A percentile compares a stretch with the other conserved stretches of the same genome.
Evolutionary conservation across 2,329 filamentous ascomycete species (phyloP).

Genomic region (Didymosphaeria variabile): DNA sequence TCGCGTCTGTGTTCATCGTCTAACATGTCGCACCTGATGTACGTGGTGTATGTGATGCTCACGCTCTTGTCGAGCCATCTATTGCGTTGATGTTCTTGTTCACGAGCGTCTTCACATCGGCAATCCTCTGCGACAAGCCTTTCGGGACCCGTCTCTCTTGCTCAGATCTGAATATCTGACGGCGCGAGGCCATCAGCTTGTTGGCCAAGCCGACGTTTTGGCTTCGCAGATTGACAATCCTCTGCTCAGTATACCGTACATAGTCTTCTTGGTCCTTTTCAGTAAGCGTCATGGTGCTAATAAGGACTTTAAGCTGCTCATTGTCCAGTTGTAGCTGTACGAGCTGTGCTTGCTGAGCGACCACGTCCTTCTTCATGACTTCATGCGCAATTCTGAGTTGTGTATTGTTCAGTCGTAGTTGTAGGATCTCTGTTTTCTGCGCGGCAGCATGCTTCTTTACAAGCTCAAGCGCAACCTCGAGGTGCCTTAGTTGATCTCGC

Average conservation of each 20-base stretch:
- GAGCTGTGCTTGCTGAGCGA: background rate
- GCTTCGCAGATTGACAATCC: background rate
- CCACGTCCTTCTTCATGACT: background rate
- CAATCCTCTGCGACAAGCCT: background rate
- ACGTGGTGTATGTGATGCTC: background rate
- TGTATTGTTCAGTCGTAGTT: background rate
- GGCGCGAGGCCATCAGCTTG: background rate
- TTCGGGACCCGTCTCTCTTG: background rate
- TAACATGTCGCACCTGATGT: no score
- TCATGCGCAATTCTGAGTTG: background rate
- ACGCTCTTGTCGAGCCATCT: background rate
- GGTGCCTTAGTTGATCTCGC: background rate
- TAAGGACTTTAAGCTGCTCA: background rate
- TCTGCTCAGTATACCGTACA: background rate
- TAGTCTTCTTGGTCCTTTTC: background rate
- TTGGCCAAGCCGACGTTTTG: background rate
- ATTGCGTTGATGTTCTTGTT: background rate
- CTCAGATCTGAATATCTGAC: background rate
- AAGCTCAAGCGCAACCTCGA: background rate
- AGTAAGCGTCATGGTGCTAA: background rate
- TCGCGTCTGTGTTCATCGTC: background rate
- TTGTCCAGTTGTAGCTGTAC: background rate
- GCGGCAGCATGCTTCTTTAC: background rate
- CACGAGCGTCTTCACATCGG: background rate
- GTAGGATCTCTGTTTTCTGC: background rate